Evolutionary conservation across 169 alveolate genomes (phyloP).

Genomic region (Plasmodium vivax): DNA sequence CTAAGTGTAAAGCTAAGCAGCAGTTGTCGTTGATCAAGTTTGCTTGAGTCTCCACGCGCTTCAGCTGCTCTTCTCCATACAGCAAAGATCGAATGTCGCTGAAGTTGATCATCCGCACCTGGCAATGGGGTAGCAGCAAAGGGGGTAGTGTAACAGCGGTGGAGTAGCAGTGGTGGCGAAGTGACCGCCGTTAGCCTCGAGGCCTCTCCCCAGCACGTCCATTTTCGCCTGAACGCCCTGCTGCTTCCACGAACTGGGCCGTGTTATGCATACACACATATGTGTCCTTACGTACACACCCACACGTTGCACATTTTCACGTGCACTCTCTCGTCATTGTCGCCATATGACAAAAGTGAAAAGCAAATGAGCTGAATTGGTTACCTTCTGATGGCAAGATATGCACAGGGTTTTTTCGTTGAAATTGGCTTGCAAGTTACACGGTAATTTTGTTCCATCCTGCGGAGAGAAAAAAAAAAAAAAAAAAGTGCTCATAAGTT

Average conservation of each 20-base stretch:
- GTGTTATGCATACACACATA: not conserved
- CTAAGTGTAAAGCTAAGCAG: conserved; percentile 88
- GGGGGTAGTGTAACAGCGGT: not conserved
- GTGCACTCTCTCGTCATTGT: not conserved
- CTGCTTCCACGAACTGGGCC: not conserved
- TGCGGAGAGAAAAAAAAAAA: conserved; percentile 10
- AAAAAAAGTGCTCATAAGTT: not conserved
- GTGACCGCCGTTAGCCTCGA: not conserved
- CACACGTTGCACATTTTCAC: not conserved
- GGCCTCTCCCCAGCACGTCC: not conserved
- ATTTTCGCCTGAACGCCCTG: not conserved
- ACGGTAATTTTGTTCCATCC: conserved; percentile 74
- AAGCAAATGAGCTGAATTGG: not conserved
- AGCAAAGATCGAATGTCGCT: conserved; percentile 81
- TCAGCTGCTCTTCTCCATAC: conserved; percentile 87
- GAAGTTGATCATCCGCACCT: conserved; percentile 85
- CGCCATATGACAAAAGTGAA: not conserved
- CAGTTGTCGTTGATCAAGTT: conserved; percentile 81
- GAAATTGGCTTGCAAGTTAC: conserved; percentile 68
- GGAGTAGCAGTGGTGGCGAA: not conserved
- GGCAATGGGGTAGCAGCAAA: not conserved
- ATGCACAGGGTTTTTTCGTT: conserved; percentile 71
- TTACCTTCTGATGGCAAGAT: conserved; percentile 71
- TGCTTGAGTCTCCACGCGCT: conserved; percentile 88
- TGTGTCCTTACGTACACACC: not conserved